Percentiles rank a stretch among this genome's conserved stretches.
phyloP scores from a whole-genome alignment of 2,329 filamentous ascomycete species.

The Cordyceps militaris region DNA sequence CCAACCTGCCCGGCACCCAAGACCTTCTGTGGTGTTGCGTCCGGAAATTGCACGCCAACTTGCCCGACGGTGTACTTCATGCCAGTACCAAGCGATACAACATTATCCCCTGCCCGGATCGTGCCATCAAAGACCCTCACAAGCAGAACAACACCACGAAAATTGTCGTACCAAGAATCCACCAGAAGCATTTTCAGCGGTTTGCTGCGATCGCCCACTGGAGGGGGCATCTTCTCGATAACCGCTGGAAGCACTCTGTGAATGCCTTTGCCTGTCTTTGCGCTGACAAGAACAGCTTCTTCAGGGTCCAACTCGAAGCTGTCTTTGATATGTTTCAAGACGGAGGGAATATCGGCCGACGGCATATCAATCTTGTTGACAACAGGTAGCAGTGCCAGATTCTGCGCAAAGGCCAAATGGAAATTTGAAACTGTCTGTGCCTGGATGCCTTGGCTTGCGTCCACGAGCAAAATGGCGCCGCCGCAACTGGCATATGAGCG shows the following conservation, averaged over 20 bases:
- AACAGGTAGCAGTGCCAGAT: slow-evolving; percentile 78
- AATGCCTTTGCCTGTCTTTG: slow-evolving; percentile 90
- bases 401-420: slow-evolving; percentile 91
- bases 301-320: slow-evolving; percentile 82
- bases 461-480: slow-evolving; percentile 84
- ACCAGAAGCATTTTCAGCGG: slow-evolving; percentile 82
- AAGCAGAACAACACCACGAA: slow-evolving; percentile 85
- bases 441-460: slow-evolving; percentile 93
- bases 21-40: slow-evolving; percentile 71
- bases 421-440: slow-evolving; percentile 99
- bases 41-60: slow-evolving; percentile 92
- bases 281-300: slow-evolving; percentile 67
- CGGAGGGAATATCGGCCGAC: slow-evolving; percentile 78
- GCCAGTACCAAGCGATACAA: slow-evolving; percentile 84
- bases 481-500: slow-evolving; percentile 94
- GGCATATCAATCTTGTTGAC: slow-evolving; percentile 96
- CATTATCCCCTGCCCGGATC: slow-evolving; percentile 71
- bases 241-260: slow-evolving; percentile 75
- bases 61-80: slow-evolving; percentile 90
- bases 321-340: slow-evolving; percentile 75
- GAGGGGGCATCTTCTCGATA: slow-evolving; percentile 76
- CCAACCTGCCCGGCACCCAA: slow-evolving; percentile 90
- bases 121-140: slow-evolving; percentile 87
- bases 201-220: slow-evolving; percentile 63
- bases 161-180: slow-evolving; percentile 97